Conservation (phyloP, 2,329 filamentous ascomycete genomes). For the Albifimbria verrucaria region DNA sequence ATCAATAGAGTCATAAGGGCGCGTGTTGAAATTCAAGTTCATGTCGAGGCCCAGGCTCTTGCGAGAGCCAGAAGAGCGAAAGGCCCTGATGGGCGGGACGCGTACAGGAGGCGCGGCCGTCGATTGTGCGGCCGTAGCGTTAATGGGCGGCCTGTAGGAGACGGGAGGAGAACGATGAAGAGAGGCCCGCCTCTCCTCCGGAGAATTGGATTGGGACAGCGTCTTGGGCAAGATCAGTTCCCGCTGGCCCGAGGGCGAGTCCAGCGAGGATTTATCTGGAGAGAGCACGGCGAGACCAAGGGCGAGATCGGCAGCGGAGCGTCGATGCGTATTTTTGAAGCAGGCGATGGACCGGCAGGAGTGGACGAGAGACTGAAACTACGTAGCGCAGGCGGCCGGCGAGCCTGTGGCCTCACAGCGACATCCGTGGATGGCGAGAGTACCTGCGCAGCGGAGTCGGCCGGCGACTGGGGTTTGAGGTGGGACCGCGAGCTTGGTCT, state of each 20-base stretch:
- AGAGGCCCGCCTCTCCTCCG: slow-evolving; percentile 46
- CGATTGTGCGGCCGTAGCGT: slow-evolving; percentile 25
- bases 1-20: slow-evolving; percentile 41
- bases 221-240: slow-evolving; percentile 46
- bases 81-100: slow-evolving; percentile 53
- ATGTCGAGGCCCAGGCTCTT: slow-evolving; percentile 53
- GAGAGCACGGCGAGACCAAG: slow-evolving; percentile 16
- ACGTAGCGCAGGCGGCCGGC: slow-evolving; percentile 36
- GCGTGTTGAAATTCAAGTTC: slow-evolving; percentile 36
- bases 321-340: slow-evolving; percentile 29
- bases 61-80: slow-evolving; percentile 55
- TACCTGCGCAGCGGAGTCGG: not conserved
- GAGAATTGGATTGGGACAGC: slow-evolving; percentile 30
- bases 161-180: slow-evolving; percentile 42
- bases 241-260: slow-evolving; percentile 36
- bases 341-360: slow-evolving; percentile 25
- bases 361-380: slow-evolving; percentile 31
- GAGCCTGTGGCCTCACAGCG: slow-evolving; percentile 28
- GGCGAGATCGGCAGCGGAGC: slow-evolving; percentile 26
- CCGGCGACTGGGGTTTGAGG: not conserved
- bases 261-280: slow-evolving; percentile 16
- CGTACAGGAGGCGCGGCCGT: slow-evolving; percentile 31
- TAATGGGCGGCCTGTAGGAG: slow-evolving; percentile 44
- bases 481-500: not conserved
- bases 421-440: slow-evolving; percentile 17